phyloP scores from a whole-genome alignment of 1,139 yeast genomes.

The Magnusiomyces paraingens region DNA sequence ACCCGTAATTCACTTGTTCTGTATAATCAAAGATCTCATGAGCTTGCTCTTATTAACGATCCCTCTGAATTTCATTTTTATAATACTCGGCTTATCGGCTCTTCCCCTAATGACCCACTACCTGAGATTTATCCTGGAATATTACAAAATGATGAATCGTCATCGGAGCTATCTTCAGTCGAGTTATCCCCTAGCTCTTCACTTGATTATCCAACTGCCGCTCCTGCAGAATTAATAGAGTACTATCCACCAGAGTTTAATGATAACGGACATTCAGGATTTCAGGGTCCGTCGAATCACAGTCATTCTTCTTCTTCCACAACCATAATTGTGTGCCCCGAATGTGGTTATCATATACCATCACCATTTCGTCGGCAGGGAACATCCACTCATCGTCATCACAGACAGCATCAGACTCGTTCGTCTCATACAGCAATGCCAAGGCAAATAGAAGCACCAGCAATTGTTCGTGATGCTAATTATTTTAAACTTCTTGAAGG shows the following conservation, averaged over 20 bases:
- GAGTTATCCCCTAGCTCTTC: conserved; percentile 2
- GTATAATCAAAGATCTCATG: conserved; percentile 27
- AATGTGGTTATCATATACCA: too few relatives aligned
- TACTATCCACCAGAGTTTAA: too few relatives aligned
- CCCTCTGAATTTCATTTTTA: conserved; percentile 16
- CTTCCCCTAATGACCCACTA: conserved; percentile 1
- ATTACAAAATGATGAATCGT: background rate
- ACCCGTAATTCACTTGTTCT: conserved; percentile 30
- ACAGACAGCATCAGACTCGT: too few relatives aligned
- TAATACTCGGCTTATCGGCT: background rate
- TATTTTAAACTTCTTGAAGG: conserved; percentile 29
- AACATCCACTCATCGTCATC: too few relatives aligned
- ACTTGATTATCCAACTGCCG: conserved; percentile 22
- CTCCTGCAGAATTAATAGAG: too few relatives aligned
- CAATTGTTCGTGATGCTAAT: conserved; percentile 20
- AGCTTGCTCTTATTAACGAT: conserved; percentile 28
- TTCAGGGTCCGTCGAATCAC: too few relatives aligned
- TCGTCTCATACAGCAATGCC: too few relatives aligned
- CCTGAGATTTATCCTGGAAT: background rate
- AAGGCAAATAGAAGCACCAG: background rate
- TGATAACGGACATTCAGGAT: too few relatives aligned
- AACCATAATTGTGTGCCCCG: too few relatives aligned
- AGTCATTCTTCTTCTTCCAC: too few relatives aligned
- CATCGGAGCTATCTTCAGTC: background rate
- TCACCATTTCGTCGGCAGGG: too few relatives aligned